A percentile compares a stretch with the other conserved stretches of the same genome.
These are phyloP conservation scores for Corinectria fuckeliana DNA, from an alignment of 2,329 filamentous ascomycete species.

Conservation along the genomic window DNA sequence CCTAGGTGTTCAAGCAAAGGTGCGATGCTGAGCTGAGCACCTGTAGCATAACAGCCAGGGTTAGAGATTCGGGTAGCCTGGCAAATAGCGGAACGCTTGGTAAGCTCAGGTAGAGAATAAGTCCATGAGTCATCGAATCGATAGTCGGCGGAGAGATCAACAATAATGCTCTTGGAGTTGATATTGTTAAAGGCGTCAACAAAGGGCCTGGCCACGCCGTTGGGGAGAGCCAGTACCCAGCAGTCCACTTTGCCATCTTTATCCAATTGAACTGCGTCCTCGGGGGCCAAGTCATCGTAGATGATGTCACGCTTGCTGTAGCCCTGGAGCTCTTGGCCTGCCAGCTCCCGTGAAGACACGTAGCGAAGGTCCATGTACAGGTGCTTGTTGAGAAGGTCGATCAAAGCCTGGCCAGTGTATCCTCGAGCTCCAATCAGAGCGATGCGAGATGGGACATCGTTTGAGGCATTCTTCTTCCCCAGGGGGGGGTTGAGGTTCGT, in stretches of 20 bases:
- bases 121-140: constrained; percentile 80
- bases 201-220: constrained; percentile 92
- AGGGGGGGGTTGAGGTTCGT: constrained; percentile 83
- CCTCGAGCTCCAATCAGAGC: constrained; percentile 92
- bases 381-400: constrained; percentile 85
- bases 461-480: constrained; percentile 86
- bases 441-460: constrained; percentile 77
- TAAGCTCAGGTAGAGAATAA: constrained; percentile 88
- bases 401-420: constrained; percentile 91
- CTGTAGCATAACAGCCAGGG: constrained; percentile 95
- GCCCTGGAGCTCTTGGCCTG: constrained; percentile 83
- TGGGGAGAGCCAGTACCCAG: constrained; percentile 97
- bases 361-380: constrained; percentile 88
- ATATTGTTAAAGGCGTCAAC: constrained; percentile 87
- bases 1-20: constrained; percentile 79
- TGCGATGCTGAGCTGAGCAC: constrained; percentile 86
- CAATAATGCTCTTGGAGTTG: constrained; percentile 76
- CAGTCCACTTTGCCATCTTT: constrained; percentile 86
- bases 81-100: constrained; percentile 77
- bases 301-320: constrained; percentile 91
- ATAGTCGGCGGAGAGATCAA: constrained; percentile 97
- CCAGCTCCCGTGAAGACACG: constrained; percentile 92
- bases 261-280: constrained; percentile 86
- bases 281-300: constrained; percentile 88
- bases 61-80: constrained; percentile 85